phyloP scores from a whole-genome alignment of 345 rosid genomes.

The Linum trigynum region DNA sequence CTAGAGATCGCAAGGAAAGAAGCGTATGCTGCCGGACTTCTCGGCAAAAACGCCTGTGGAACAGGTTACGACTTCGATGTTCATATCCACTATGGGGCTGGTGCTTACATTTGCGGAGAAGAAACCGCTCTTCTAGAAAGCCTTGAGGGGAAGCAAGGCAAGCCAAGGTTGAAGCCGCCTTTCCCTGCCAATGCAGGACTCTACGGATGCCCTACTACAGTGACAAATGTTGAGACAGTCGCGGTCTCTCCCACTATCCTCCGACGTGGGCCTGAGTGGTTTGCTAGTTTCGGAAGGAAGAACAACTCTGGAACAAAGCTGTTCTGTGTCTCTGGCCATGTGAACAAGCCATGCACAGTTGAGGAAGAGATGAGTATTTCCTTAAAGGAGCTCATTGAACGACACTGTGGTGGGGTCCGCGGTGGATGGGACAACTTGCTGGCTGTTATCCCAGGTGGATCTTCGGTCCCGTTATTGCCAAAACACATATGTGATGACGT shows the following conservation, averaged over 20 bases:
- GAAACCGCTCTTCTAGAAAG: conserved; percentile 97
- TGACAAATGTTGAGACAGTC: conserved; percentile 91
- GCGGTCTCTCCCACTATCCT: conserved; percentile 95
- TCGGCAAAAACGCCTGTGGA: conserved; percentile 96
- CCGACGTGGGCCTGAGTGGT: conserved; percentile 97
- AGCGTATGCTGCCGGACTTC: conserved; percentile 80
- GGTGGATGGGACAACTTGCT: conserved; percentile 98
- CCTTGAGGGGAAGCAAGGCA: conserved; percentile 96
- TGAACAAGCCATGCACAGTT: conserved; percentile 89
- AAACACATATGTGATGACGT: conserved; percentile 83
- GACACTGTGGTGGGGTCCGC: conserved; percentile 92
- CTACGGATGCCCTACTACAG: conserved; percentile 96
- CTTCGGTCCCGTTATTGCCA: conserved; percentile 86
- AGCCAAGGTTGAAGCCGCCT: conserved; percentile 98
- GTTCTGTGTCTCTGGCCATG: conserved; percentile 84
- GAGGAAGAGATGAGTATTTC: conserved; percentile 98
- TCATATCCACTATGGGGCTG: conserved; percentile 93
- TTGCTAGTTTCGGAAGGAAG: conserved; percentile 96
- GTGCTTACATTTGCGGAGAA: conserved; percentile 97
- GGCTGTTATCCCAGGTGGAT: conserved; percentile 92
- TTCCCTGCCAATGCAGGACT: conserved; percentile 97
- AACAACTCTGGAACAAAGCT: conserved; percentile 85
- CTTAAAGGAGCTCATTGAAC: conserved; percentile 80
- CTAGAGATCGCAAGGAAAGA: conserved; percentile 83
- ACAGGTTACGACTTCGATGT: conserved; percentile 97